Base-by-base conservation (phyloP, 306 rosid species). In the Cicer bijugum region DNA sequence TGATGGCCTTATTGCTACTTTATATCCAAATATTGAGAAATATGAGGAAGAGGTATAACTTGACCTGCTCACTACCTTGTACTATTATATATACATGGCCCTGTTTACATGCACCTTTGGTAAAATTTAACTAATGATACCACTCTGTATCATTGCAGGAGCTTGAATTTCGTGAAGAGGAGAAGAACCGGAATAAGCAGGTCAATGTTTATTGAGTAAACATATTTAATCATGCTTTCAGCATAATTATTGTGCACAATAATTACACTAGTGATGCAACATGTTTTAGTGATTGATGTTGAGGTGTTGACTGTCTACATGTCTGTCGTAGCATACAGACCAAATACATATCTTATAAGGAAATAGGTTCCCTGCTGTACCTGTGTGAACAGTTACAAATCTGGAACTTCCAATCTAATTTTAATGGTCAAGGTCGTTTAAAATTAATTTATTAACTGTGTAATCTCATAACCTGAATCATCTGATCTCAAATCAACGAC, bases 11-110 rank as follows among this genome's bases (percentile, higher is more conserved):
- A 93, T 93, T 81, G 85, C 97, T 43, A 81, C 89, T 69, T 70
- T 93, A 59, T 93, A 93, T 86, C 97, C 97, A 78, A 93, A 93
- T 73, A 93, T 93, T 76, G 97, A 91, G 81, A 93, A 91, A 78
- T 91, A 93, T 16, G 98, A 93, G 78, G 88, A 85, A 78, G 96
- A 93, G 98, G 98, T 91, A 88, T 44, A 57, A 56, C 40, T 80
- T 69, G n/a, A 80, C 55, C 65, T 52, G 81, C 75, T 82, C 77
- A 69, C 35, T 45, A 60, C 45, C 47, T 37, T 51, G 28, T 72
- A 39, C 35, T 52, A 15, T 23, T 23, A 37, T 38, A 23, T 60
- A 67, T 72, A 39, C 72, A 67, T 59, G 19, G 45, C 37, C 17
- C 6, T 64, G 59, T 12, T 38, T 46, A 37, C 59, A 47, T 55